Base-by-base conservation (phyloP, 139 green algal species). In the Chloropicon primus region DNA sequence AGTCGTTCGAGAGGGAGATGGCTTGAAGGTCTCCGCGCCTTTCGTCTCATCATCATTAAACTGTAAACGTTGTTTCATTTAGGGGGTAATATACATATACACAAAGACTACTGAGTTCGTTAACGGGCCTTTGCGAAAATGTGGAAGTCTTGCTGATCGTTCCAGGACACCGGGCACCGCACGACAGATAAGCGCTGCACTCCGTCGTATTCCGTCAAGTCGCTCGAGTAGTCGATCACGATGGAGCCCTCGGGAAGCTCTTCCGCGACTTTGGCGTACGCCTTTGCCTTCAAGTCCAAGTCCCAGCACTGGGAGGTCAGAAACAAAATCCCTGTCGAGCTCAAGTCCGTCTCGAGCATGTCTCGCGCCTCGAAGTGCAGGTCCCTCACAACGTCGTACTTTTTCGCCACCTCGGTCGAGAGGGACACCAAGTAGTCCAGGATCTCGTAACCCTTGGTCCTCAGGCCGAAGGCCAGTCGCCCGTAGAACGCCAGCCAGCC, bases 401-500 rank as follows among this genome's bases (percentile, higher is more conserved):
- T 24, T 2, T 28, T 22, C 5, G 74, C 74, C 1, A 71, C n/a
- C 26, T 71, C 5, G 21, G 21, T 29, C 1, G 74, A 17, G 17
- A 26, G 17, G 26, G 17, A 27, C 26, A 78, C 74, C 17, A 72
- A 22, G 26, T n/a, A 2, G 5, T 23, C 21, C 21, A 78, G 25
- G 27, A 78, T 27, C 74, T 78, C 74, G 74, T 72, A 71, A 1
- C 74, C 74, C 2, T 25, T 28, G 24, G 26, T 26, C 5, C 27
- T 22, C 27, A 78, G 27, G 17, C 74, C 74, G 26, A 28, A 21
- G 27, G 2, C 24, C 2, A 78, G 74, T 5, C 27, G 27, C 1
- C 26, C 74, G 74, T 78, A 78, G 21, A 78, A 78, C 21, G 10
- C 26, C 5, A 78, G 74, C 74, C 74, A 78, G 2, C 74, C 74